These are phyloP conservation scores for Mycena sp. DNA, from an alignment of 1,284 basidiomycete species.

Conservation along the genomic window DNA sequence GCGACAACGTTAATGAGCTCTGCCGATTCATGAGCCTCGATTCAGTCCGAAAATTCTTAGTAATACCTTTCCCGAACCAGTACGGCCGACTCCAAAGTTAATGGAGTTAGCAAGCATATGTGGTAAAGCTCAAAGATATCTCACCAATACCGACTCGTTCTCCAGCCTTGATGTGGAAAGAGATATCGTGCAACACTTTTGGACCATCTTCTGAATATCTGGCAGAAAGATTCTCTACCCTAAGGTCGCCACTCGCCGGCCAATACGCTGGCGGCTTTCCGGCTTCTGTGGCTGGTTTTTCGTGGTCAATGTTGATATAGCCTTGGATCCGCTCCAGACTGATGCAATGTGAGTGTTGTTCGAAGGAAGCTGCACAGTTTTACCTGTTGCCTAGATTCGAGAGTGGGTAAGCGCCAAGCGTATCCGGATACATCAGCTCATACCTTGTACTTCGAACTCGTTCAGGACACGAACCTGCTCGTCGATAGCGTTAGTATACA, in stretches of 20 bases:
- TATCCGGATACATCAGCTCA: neutral
- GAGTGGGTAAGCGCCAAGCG: neutral
- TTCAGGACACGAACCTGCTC: slow-evolving; percentile 41
- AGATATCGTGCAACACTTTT: slow-evolving; percentile 55
- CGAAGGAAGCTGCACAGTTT: neutral
- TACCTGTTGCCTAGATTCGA: too few relatives aligned
- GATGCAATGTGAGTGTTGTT: slow-evolving; percentile 38
- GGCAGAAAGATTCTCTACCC: slow-evolving; percentile 60
- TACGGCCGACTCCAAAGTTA: slow-evolving; percentile 58
- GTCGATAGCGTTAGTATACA: slow-evolving; percentile 54
- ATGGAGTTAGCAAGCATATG: neutral
- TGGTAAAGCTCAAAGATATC: slow-evolving; percentile 13
- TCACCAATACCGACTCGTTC: slow-evolving; percentile 59
- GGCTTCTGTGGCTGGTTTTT: slow-evolving; percentile 32
- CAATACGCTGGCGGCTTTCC: slow-evolving; percentile 71
- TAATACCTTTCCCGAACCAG: slow-evolving; percentile 67
- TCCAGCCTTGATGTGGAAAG: slow-evolving; percentile 54
- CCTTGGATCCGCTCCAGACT: slow-evolving; percentile 22
- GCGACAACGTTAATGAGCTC: slow-evolving; percentile 58
- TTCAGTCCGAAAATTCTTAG: neutral
- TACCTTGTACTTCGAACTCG: slow-evolving; percentile 19
- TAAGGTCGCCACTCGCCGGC: slow-evolving; percentile 68
- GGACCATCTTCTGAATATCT: slow-evolving; percentile 53
- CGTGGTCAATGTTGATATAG: slow-evolving; percentile 23
- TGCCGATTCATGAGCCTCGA: slow-evolving; percentile 48